A percentile compares a stretch with the other conserved stretches of the same genome.
phyloP scores from a whole-genome alignment of 305 asterid species.

The Fraxinus albicans region DNA sequence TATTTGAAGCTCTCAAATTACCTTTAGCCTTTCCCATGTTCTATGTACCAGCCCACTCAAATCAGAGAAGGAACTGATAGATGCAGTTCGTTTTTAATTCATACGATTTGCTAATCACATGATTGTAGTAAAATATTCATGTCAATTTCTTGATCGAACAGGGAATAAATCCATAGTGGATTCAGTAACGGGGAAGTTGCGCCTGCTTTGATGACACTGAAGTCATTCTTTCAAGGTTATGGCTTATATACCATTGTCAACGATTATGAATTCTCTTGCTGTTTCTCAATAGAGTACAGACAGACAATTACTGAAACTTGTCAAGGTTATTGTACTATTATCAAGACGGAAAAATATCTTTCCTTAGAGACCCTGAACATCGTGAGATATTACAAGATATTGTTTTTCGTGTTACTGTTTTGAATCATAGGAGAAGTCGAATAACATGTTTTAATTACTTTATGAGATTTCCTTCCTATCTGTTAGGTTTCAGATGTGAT shows the following conservation, averaged over 20 bases:
- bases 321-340: not conserved
- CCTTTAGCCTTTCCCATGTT: not conserved
- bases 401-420: not conserved
- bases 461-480: not conserved
- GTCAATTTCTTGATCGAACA: slow-evolving; percentile 23
- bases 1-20: not conserved
- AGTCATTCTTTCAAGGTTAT: slow-evolving; percentile 5
- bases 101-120: not conserved
- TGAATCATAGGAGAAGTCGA: not conserved
- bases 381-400: not conserved
- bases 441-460: not conserved
- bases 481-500: not conserved
- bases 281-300: not conserved
- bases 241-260: not conserved
- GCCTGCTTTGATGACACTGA: slow-evolving; percentile 55
- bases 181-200: slow-evolving; percentile 83
- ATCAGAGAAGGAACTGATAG: not conserved
- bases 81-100: not conserved
- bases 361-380: not conserved
- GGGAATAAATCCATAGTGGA: slow-evolving; percentile 75
- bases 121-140: not conserved
- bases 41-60: not conserved
- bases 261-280: not conserved
- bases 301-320: not conserved
- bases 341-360: not conserved